Evolutionary conservation across 768 basidiomycete genomes (phyloP).

Genomic region (Panaeolus cyanescens): DNA sequence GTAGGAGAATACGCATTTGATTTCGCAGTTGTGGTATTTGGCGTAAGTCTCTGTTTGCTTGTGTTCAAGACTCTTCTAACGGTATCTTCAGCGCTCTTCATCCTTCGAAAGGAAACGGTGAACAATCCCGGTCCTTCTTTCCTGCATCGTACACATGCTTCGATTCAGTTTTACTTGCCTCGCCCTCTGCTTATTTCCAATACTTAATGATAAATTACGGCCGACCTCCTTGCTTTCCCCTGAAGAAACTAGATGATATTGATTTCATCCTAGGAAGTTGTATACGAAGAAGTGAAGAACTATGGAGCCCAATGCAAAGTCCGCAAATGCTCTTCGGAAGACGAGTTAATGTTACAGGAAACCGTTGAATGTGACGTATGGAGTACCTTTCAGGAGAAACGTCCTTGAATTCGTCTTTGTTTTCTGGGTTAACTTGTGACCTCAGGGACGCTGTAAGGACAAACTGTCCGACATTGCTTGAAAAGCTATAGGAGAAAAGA

Average conservation of each 20-base stretch:
- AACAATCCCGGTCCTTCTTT: background rate
- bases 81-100: slow-evolving; percentile 19
- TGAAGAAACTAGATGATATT: background rate
- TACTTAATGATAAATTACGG: background rate
- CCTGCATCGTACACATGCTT: background rate
- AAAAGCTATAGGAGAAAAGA: slow-evolving; percentile 59
- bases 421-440: slow-evolving; percentile 88
- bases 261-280: slow-evolving; percentile 88
- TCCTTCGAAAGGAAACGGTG: slow-evolving; percentile 67
- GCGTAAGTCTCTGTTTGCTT: slow-evolving; percentile 50
- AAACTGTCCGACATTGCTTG: slow-evolving; percentile 94
- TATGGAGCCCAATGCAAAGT: slow-evolving; percentile 93
- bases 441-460: slow-evolving; percentile 91
- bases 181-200: background rate
- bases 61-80: background rate
- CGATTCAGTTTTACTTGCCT: background rate
- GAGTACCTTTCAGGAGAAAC: slow-evolving; percentile 89
- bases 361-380: background rate
- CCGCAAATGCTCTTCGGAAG: slow-evolving; percentile 91
- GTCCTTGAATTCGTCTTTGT: slow-evolving; percentile 80
- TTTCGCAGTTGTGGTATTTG: slow-evolving; percentile 81
- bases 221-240: background rate
- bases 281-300: slow-evolving; percentile 98
- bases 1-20: slow-evolving; percentile 86
- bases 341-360: slow-evolving; percentile 3